Evolutionary conservation across 306 rosid genomes (phyloP), one percentile per base, ranked within the genome.

Genomic region (Chamaecrista fasciculata): DNA sequence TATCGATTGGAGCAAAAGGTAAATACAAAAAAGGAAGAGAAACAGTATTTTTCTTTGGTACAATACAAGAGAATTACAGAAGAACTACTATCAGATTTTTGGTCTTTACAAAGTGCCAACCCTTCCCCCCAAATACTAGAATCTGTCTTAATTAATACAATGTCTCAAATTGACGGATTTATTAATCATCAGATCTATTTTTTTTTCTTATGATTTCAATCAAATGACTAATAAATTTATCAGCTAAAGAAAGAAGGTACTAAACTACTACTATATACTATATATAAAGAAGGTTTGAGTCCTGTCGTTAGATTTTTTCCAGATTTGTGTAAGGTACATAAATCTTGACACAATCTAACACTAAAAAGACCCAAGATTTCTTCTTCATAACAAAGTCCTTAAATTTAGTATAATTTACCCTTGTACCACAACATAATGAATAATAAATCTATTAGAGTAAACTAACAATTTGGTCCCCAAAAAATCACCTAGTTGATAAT

Each of bases 71-170:
- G n/a, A 16, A 11, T 47, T 47, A 48, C 25, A 48, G 5, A 18
- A 48, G 4, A 18, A 21, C 25, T 48, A 19, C 7, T 2, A n/a
- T 28, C n/a, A 25, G 16, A 24, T 23, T 28, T 28, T 57, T 57
- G 20, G 43, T 57, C 63, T 57, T 36, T 60, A 60, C 66, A 60
- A 16, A 20, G 3, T 60, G 47, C 47, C 46, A 36, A 60, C 11
- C 10, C 65, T 18, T 18, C 9, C 65, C 9, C 65, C 4, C 3
- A 11, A 19, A 19, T 21, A 60, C 36, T 11, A 24, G 34, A 52
- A 52, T 52, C 59, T 23, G 33, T 52, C 59, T 52, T 52, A 52
- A 24, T 52, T 52, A 52, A 24, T 52, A 52, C 34, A 52, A 5
- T 51, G 0, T 24, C 59, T 24, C 34, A 11, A 52, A 11, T 23